phyloP scores from a whole-genome alignment of 2,329 filamentous ascomycete species.

The Pezicula rhizophila region DNA sequence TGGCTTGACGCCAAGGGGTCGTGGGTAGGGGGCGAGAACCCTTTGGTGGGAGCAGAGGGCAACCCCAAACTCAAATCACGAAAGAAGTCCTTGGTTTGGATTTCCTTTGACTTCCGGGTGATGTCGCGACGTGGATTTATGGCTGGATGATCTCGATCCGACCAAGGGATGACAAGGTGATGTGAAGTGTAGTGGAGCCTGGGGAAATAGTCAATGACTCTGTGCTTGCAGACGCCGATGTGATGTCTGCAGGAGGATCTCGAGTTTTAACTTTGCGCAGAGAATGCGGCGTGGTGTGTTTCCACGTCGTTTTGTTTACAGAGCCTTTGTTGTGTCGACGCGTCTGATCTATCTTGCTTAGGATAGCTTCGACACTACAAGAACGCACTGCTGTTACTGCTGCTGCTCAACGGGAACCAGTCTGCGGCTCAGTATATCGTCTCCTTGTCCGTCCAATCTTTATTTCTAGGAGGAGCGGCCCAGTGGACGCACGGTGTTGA shows the following conservation, averaged over 20 bases:
- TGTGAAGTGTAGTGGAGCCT: not conserved
- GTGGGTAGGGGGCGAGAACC: not conserved
- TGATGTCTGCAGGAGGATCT: not conserved
- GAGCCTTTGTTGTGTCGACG: not conserved
- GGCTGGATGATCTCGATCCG: not conserved
- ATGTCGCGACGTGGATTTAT: not conserved
- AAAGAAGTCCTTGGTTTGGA: not conserved
- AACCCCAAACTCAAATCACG: not conserved
- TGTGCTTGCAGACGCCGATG: not conserved
- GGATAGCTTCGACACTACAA: not conserved
- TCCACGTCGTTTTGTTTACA: not conserved
- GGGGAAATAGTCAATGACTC: not conserved
- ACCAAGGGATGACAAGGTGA: not conserved
- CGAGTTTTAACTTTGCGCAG: not conserved
- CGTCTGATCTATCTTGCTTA: not conserved
- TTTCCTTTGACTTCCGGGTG: not conserved
- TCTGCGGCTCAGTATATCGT: conserved; percentile 9
- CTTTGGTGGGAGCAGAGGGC: not conserved
- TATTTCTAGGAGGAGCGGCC: conserved; percentile 8
- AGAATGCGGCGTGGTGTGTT: not conserved
- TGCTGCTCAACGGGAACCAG: no score
- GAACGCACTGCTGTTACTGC: not conserved
- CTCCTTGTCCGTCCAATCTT: conserved; percentile 18
- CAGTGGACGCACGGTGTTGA: not conserved
- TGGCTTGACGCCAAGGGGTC: not conserved